A percentile compares a stretch with the other conserved stretches of the same genome.
These are phyloP conservation scores for Dendrobium chrysotoxum DNA, from an alignment of 106 monocot species.

Conservation along the genomic window DNA sequence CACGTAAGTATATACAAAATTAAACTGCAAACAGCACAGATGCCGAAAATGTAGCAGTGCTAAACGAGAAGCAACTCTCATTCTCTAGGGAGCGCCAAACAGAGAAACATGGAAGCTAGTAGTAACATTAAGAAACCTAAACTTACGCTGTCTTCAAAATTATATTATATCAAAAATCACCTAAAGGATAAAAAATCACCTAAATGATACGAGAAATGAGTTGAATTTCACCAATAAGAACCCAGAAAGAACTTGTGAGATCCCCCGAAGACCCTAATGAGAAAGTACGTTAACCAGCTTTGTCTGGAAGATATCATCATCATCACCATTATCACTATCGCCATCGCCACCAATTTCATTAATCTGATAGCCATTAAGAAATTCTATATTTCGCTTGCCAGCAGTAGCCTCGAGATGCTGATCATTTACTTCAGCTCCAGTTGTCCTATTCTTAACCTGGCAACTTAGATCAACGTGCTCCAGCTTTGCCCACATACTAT, in stretches of 20 bases:
- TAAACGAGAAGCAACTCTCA: not conserved
- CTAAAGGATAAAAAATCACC: not conserved
- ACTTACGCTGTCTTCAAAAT: not conserved
- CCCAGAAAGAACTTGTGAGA: not conserved
- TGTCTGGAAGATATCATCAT: constrained; percentile 7
- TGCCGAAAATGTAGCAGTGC: no score
- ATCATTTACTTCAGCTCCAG: no score
- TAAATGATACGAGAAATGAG: not conserved
- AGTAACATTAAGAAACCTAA: not conserved
- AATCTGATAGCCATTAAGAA: not conserved
- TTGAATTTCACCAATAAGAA: not conserved
- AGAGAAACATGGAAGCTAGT: not conserved
- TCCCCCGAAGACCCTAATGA: not conserved
- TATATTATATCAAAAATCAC: not conserved
- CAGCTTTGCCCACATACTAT: not conserved
- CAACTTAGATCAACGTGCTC: not conserved
- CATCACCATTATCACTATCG: not conserved
- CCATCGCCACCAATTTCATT: not conserved
- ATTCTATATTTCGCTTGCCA: not conserved
- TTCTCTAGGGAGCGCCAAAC: not conserved
- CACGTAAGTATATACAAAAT: no score
- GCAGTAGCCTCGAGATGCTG: not conserved
- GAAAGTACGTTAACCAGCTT: constrained; percentile 16
- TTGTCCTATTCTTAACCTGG: no score
- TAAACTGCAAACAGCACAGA: no score